Percentiles rank a stretch among this genome's conserved stretches.
These are phyloP conservation scores for Paramecium octaurelia DNA, from an alignment of 73 alveolate species.

Conservation along the genomic window DNA sequence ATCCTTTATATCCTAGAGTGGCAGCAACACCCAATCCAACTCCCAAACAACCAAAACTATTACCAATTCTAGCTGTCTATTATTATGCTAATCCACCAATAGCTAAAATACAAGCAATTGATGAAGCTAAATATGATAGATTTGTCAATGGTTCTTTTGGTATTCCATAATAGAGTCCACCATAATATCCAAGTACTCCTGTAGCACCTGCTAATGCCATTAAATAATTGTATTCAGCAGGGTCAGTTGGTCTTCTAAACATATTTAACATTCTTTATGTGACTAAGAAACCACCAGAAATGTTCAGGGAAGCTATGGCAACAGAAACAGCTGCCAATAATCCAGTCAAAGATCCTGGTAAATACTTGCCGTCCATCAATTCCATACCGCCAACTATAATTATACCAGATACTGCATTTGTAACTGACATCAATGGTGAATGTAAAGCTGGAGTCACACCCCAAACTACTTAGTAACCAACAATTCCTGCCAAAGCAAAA, in stretches of 20 bases:
- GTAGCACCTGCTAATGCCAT: slow-evolving; percentile 43
- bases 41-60: slow-evolving; percentile 64
- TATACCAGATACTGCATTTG: slow-evolving; percentile 86
- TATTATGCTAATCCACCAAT: slow-evolving; percentile 73
- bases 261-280: slow-evolving; percentile 65
- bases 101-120: slow-evolving; percentile 69
- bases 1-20: slow-evolving; percentile 29
- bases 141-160: slow-evolving; percentile 41
- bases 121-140: slow-evolving; percentile 69
- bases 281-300: slow-evolving; percentile 62
- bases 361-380: slow-evolving; percentile 48
- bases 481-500: slow-evolving; percentile 75
- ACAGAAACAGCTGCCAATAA: slow-evolving; percentile 59
- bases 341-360: slow-evolving; percentile 55
- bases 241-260: slow-evolving; percentile 69
- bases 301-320: slow-evolving; percentile 58
- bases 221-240: slow-evolving; percentile 64
- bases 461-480: slow-evolving; percentile 83
- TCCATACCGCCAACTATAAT: slow-evolving; percentile 69
- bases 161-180: slow-evolving; percentile 34
- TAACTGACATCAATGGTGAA: slow-evolving; percentile 85
- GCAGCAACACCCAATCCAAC: slow-evolving; percentile 59
- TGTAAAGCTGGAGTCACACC: slow-evolving; percentile 85
- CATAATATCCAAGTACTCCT: slow-evolving; percentile 36
- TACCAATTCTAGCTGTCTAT: slow-evolving; percentile 76